Conservation (phyloP, 129 eudicot genomes). For the Dittrichia graveolens region DNA sequence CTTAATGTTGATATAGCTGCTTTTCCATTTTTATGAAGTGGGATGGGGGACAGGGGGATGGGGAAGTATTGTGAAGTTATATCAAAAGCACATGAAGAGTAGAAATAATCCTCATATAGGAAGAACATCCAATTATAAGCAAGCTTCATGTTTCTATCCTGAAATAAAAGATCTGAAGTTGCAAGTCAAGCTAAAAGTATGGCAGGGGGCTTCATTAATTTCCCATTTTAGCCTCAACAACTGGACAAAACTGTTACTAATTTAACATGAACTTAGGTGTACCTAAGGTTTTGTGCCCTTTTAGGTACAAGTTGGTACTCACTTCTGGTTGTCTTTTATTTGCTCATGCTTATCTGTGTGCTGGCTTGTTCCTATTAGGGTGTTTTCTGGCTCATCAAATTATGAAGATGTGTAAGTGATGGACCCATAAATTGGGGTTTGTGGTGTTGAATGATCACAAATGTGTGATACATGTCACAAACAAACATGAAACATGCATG, state of each 20-base stretch:
- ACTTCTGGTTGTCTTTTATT: slow-evolving; percentile 13
- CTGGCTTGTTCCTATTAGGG: slow-evolving; percentile 11
- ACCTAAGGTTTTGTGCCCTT: slow-evolving; percentile 6
- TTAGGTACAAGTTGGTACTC: slow-evolving; percentile 6
- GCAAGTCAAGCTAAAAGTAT: not conserved
- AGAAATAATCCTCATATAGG: slow-evolving; percentile 1
- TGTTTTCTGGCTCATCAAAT: not conserved
- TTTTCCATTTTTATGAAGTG: not conserved
- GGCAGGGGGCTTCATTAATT: not conserved
- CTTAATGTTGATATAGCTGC: too few species aligned
- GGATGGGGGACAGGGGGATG: not conserved
- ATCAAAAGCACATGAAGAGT: not conserved
- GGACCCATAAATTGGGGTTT: not conserved
- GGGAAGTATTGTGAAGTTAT: not conserved
- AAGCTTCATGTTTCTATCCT: not conserved
- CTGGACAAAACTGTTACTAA: not conserved
- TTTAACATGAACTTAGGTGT: slow-evolving; percentile 20
- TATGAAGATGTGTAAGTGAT: not conserved
- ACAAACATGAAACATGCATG: slow-evolving; percentile 1
- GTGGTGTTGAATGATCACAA: slow-evolving; percentile 14
- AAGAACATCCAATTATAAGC: not conserved
- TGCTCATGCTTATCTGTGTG: not conserved
- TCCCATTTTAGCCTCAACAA: slow-evolving; percentile 21
- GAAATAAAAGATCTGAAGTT: not conserved
- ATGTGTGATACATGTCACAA: not conserved